Evolutionary conservation across 2,329 filamentous ascomycete genomes (phyloP).

Genomic region (Xylaria multiplex): DNA sequence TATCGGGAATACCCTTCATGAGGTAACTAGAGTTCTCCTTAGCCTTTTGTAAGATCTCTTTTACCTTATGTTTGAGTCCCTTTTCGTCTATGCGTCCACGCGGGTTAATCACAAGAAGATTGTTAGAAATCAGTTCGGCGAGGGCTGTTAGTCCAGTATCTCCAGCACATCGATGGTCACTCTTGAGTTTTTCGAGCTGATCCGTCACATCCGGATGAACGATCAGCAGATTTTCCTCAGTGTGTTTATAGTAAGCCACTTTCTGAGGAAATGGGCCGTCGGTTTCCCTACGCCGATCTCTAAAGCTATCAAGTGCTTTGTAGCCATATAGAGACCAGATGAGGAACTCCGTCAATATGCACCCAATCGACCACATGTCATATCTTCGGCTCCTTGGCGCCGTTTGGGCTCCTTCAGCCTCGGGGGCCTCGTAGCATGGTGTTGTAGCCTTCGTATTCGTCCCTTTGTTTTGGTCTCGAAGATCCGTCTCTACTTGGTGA

Average conservation of each 20-base stretch:
- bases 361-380: conserved; percentile 32
- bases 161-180: too few species aligned
- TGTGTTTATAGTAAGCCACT: conserved; percentile 11
- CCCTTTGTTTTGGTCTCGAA: neutral
- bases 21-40: conserved; percentile 10
- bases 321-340: conserved; percentile 27
- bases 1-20: neutral
- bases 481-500: conserved; percentile 15
- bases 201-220: too few species aligned
- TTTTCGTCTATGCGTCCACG: neutral
- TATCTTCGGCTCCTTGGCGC: conserved; percentile 14
- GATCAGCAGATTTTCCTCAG: neutral
- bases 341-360: conserved; percentile 26
- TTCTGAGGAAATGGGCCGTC: neutral
- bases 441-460: conserved; percentile 26
- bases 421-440: conserved; percentile 26
- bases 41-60: neutral
- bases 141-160: neutral
- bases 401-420: neutral
- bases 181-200: too few species aligned
- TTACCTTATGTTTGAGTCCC: conserved; percentile 7
- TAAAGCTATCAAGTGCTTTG: conserved; percentile 11
- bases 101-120: conserved; percentile 21
- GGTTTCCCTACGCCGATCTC: neutral
- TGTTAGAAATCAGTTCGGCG: conserved; percentile 10